Percentiles rank a stretch among this genome's conserved stretches.
Conservation (phyloP, 345 rosid genomes). For the Eucalyptus shirleyi region DNA sequence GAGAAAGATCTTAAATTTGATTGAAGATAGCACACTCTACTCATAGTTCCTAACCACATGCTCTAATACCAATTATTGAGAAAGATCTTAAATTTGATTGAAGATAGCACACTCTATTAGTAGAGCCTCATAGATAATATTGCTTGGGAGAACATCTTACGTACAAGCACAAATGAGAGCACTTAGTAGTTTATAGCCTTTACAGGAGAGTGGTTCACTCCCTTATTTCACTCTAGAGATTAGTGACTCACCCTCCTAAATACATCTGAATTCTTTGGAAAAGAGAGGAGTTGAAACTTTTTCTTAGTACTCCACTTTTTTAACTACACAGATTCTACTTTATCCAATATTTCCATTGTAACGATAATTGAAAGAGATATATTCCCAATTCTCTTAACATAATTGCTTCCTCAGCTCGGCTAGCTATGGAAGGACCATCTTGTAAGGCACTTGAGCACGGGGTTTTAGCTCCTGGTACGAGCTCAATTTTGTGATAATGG, state of each 20-base stretch:
- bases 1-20: too few relatives aligned
- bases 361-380: not conserved
- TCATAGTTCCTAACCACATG: not conserved
- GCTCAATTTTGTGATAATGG: not conserved
- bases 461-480: not conserved
- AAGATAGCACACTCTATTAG: not conserved
- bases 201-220: not conserved
- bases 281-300: not conserved
- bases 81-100: not conserved
- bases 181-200: not conserved
- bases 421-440: not conserved
- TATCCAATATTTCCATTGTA: not conserved
- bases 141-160: not conserved
- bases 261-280: not conserved
- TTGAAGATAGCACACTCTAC: too few relatives aligned
- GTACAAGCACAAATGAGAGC: not conserved
- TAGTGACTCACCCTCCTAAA: not conserved
- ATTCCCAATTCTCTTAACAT: not conserved
- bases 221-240: not conserved
- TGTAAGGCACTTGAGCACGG: not conserved
- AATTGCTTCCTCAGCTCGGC: not conserved
- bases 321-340: not conserved
- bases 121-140: not conserved
- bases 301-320: not conserved
- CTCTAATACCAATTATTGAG: not conserved